phyloP scores from a whole-genome alignment of 2,329 filamentous ascomycete genomes.

The Diaporthe sp. region DNA sequence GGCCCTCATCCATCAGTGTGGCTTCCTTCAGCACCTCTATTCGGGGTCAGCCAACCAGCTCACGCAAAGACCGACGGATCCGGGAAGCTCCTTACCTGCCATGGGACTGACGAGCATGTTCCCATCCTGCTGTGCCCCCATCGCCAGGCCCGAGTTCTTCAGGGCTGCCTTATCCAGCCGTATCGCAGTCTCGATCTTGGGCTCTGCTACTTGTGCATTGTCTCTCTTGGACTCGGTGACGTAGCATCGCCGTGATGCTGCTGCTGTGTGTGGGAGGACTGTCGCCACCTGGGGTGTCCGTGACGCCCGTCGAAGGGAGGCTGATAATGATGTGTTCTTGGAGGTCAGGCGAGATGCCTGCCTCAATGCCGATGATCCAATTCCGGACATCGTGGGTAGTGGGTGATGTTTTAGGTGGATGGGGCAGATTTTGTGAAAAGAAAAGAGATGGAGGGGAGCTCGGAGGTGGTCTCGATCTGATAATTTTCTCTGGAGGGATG shows the following conservation, averaged over 20 bases:
- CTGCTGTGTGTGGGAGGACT: conserved; percentile 41
- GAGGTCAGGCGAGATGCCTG: conserved; percentile 74
- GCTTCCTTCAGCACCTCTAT: conserved; percentile 88
- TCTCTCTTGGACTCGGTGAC: conserved; percentile 86
- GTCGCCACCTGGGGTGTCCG: conserved; percentile 47
- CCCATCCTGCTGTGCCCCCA: conserved; percentile 60
- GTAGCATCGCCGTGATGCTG: conserved; percentile 68
- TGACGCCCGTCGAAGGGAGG: conserved; percentile 47
- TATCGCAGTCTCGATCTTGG: conserved; percentile 84
- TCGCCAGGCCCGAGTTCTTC: conserved; percentile 69
- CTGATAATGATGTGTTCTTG: conserved; percentile 50
- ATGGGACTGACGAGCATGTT: conserved; percentile 84
- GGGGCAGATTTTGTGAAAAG: background rate
- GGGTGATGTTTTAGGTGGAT: background rate
- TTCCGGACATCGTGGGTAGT: conserved; percentile 65
- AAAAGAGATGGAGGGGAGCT: conserved; percentile 33
- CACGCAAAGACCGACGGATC: background rate
- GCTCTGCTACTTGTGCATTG: conserved; percentile 84
- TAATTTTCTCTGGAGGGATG: conserved; percentile 28
- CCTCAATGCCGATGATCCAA: conserved; percentile 77
- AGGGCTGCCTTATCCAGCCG: conserved; percentile 89
- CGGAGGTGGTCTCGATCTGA: conserved; percentile 3
- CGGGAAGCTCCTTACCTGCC: conserved; percentile 59
- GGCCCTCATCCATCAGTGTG: conserved; percentile 91
- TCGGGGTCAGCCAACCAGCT: conserved; percentile 27